Base-by-base conservation (phyloP, 1,284 basidiomycete genomes). In the Paramarasmius palmivorus region DNA sequence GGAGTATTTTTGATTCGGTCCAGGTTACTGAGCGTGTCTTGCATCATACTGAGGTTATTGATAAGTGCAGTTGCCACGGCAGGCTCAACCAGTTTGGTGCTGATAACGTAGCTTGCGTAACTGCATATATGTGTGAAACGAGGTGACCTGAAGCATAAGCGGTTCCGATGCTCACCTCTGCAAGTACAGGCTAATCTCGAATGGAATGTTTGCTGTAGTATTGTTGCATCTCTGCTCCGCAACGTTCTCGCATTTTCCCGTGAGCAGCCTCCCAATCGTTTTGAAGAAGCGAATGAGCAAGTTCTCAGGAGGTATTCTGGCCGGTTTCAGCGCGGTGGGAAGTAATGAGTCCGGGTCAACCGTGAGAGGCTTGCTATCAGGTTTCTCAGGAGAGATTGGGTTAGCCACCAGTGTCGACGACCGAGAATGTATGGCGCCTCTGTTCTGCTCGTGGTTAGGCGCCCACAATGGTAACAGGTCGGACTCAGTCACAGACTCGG, bases 171-270 rank as follows among this genome's bases (percentile, higher is more conserved):
- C 69, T 55, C 49, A 77, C 73, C 69, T 81, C 39, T 76, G 78
- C 44, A 86, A 64, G 61, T 78, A 79, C 36, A 86, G 68, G 39
- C 74, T 72, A 57, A 87, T 81, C 68, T 88, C 84, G 25, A 87
- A 65, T 2, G 86, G 86, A 4, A 88, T 77, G 64, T n/a, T 86
- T 84, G 54, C 82, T 84, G 58, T 86, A 83, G 10, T 82, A 72
- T 35, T 73, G 65, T 50, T 73, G 68, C 17, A 72, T 66, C 55
- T 69, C 71, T 51, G 69, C 68, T 55, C 75, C 75, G 57, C 72
- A 73, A 9, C 75, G 74, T 1, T 71, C 60, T 2, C 69, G 52
- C 38, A 65, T 64, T 36, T 73, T 62, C 19, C 52, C 49, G 26
- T 53, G 55, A 29, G 58, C 61, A 46, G 61, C 47, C 64, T 59